A percentile compares a stretch with the other conserved stretches of the same genome.
These are phyloP conservation scores for Wickerhamomyces silvicola DNA, from an alignment of 805 yeast genomes.

Conservation along the genomic window DNA sequence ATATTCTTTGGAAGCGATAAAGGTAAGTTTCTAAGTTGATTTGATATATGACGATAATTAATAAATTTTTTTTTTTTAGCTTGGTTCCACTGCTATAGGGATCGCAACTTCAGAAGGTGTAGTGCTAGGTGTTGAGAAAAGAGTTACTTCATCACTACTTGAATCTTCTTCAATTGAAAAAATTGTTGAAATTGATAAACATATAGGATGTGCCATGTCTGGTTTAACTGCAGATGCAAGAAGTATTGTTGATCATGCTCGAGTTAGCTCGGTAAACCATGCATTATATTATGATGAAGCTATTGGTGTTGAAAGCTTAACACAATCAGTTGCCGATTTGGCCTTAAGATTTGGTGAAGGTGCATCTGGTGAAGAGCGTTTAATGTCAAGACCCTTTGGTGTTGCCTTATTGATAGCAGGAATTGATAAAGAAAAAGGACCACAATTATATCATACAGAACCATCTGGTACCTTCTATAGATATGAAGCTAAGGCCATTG, in stretches of 20 bases:
- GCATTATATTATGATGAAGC: slow-evolving; percentile 86
- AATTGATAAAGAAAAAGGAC: slow-evolving; percentile 85
- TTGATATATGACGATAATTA: not conserved
- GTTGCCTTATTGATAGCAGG: slow-evolving; percentile 97
- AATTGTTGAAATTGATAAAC: slow-evolving; percentile 88
- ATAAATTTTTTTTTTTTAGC: slow-evolving; percentile 19
- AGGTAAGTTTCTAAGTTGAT: slow-evolving; percentile 34
- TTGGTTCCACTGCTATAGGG: slow-evolving; percentile 98
- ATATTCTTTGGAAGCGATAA: slow-evolving; percentile 95
- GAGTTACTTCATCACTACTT: slow-evolving; percentile 87
- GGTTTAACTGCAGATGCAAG: slow-evolving; percentile 99
- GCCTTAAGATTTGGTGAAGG: slow-evolving; percentile 97
- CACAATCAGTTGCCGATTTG: slow-evolving; percentile 95
- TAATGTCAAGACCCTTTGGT: slow-evolving; percentile 97
- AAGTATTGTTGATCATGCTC: slow-evolving; percentile 97
- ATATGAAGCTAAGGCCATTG: slow-evolving; percentile 98
- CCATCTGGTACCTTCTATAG: slow-evolving; percentile 97
- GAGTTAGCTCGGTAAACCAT: slow-evolving; percentile 85
- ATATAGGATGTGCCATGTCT: slow-evolving; percentile 97
- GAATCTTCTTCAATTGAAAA: slow-evolving; percentile 94
- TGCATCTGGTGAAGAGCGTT: slow-evolving; percentile 87
- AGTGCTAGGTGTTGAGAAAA: slow-evolving; percentile 91
- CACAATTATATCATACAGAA: slow-evolving; percentile 97
- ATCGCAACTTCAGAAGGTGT: slow-evolving; percentile 94
- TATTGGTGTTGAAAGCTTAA: slow-evolving; percentile 85